Conservation (phyloP, 2,329 filamentous ascomycete species). For the Penicillium sp. region DNA sequence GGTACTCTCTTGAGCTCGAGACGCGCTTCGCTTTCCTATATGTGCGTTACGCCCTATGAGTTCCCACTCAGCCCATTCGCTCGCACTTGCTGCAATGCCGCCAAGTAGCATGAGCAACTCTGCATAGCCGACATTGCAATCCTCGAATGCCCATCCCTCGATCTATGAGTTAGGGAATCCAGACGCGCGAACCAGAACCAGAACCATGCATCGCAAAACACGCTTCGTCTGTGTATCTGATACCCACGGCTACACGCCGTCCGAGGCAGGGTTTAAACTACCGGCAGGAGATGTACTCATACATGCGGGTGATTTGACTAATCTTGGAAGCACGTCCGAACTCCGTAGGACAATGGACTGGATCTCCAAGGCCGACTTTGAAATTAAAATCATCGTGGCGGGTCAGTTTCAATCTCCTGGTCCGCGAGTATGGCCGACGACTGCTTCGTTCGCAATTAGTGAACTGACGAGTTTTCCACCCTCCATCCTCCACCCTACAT, state of each 20-base stretch:
- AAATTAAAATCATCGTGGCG: slow-evolving; percentile 60
- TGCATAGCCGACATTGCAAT: slow-evolving; percentile 5
- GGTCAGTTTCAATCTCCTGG: slow-evolving; percentile 42
- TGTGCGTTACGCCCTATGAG: slow-evolving; percentile 4
- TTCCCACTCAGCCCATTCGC: slow-evolving; percentile 9
- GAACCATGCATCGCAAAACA: slow-evolving; percentile 44
- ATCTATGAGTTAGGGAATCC: background rate
- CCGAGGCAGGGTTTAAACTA: slow-evolving; percentile 53
- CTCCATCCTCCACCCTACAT: background rate
- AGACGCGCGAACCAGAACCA: background rate
- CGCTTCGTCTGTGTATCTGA: slow-evolving; percentile 64
- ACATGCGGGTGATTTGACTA: slow-evolving; percentile 63
- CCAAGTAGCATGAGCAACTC: background rate
- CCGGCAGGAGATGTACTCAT: slow-evolving; percentile 62
- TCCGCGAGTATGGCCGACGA: slow-evolving; percentile 4
- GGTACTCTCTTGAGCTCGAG: background rate
- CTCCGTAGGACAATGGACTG: slow-evolving; percentile 57
- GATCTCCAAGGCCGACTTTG: slow-evolving; percentile 58
- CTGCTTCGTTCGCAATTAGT: background rate
- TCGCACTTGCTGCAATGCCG: slow-evolving; percentile 1
- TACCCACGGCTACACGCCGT: slow-evolving; percentile 59
- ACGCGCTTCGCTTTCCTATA: background rate
- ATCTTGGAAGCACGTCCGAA: slow-evolving; percentile 57
- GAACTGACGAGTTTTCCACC: background rate
- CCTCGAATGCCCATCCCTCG: background rate